Base-by-base conservation (phyloP, 2,329 filamentous ascomycete species). In the Bisporella sp. region DNA sequence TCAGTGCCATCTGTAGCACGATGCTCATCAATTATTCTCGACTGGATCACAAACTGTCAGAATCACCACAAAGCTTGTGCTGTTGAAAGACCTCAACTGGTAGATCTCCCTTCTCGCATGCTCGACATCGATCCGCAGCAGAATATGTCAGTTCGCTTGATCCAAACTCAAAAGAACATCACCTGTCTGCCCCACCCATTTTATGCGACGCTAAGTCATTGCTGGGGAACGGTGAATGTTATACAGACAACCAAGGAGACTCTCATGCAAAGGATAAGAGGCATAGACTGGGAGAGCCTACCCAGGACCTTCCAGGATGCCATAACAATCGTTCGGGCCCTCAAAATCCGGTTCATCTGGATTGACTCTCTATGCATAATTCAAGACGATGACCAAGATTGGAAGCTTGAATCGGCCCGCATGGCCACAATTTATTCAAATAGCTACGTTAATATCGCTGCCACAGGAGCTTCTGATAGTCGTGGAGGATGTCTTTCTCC, bases 331-430 rank as follows among this genome's bases (percentile, higher is more conserved):
- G 52, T 50, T 11, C 43, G 50, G 43, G 40, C 13, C 5, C 48
- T 61, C 30, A 51, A 53, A 1, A 33, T 62, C 21, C 39, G 51
- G 9, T 63, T 59, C 45, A 45, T 64, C 12, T 64, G 62, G 62
- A 60, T 63, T 13, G 62, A 64, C 45, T 51, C 57, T 11, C 47
- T 62, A 29, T 62, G 60, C 47, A 59, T 61, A 29, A 43, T 61
- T n/a, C 60, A 62, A 48, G 56, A 60, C 40, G 48, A 47, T 31
- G 30, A 31, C 8, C 47, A 48, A 13, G 60, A 62, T 45, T 61
- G 59, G 59, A n/a, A 42, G 13, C 46, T n/a, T 21, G 54, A 58
- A 42, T 53, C 56, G 4, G 41, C 44, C 6, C 13, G 41, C 5
- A 58, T 58, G 54, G 11, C 42, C 11, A 37, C 37, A 4, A 41